These are phyloP conservation scores for Ailanthus altissimus DNA, from an alignment of 345 rosid genomes.

Conservation along the genomic window DNA sequence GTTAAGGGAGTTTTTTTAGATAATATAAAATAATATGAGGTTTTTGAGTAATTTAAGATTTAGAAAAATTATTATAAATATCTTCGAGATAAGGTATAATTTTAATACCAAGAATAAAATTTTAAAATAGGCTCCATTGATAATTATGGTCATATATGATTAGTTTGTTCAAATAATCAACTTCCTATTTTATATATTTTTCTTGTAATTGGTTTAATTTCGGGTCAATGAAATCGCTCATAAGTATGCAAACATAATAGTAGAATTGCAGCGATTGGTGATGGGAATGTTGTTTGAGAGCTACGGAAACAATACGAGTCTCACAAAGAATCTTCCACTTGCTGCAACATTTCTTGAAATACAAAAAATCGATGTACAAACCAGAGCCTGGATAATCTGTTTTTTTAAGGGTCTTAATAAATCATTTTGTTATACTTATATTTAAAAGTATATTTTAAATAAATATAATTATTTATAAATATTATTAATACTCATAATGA, in stretches of 20 bases:
- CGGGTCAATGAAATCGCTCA: constrained; percentile 39
- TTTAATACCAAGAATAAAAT: no score
- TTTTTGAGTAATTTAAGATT: no score
- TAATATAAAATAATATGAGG: no score
- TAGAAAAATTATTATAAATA: no score
- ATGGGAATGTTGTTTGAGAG: constrained; percentile 58
- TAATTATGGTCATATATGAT: no score
- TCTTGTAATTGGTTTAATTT: not conserved
- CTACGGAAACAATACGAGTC: constrained; percentile 43
- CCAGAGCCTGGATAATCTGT: constrained; percentile 44
- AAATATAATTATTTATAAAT: no score
- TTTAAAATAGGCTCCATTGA: no score
- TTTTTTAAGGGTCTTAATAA: constrained; percentile 52
- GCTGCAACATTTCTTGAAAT: constrained; percentile 57
- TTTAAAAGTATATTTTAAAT: no score
- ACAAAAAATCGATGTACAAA: constrained; percentile 43
- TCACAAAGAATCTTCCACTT: constrained; percentile 42
- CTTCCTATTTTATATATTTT: not conserved
- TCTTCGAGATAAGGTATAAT: no score
- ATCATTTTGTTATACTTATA: no score
- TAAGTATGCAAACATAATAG: constrained; percentile 37
- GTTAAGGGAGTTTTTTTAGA: no score
- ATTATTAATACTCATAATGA: no score
- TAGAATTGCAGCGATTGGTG: constrained; percentile 47
- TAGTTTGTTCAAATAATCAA: not conserved